Evolutionary conservation across 2,329 filamentous ascomycete species (phyloP).

Genomic region (Samsoniella hepiali): DNA sequence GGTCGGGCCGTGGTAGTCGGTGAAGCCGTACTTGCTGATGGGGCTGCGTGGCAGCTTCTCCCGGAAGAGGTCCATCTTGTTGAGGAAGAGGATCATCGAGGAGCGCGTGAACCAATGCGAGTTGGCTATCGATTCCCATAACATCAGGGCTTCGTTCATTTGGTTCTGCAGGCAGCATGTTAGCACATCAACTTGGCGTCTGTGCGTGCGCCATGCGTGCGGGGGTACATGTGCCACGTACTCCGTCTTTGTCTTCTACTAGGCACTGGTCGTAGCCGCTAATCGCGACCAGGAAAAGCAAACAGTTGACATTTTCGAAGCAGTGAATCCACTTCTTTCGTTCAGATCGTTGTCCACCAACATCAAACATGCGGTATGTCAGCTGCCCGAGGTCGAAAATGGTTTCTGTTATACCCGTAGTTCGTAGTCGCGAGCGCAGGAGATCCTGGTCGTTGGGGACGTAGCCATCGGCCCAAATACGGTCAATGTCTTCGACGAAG

Average conservation of each 20-base stretch:
- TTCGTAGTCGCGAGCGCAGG: conserved; percentile 81
- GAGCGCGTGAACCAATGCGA: conserved; percentile 84
- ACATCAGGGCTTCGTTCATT: conserved; percentile 87
- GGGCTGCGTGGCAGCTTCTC: conserved; percentile 69
- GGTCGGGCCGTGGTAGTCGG: conserved; percentile 70
- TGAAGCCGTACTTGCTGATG: conserved; percentile 71
- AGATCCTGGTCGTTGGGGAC: conserved; percentile 93
- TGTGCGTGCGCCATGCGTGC: neutral
- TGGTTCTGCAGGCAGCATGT: conserved; percentile 59
- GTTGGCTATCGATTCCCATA: conserved; percentile 82
- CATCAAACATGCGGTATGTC: conserved; percentile 96
- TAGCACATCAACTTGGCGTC: conserved; percentile 13
- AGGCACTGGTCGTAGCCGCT: conserved; percentile 96
- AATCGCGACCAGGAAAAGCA: conserved; percentile 91
- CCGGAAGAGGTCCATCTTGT: conserved; percentile 84
- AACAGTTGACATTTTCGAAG: conserved; percentile 88
- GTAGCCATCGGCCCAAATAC: conserved; percentile 73
- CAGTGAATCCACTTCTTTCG: conserved; percentile 98
- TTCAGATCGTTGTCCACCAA: conserved; percentile 87
- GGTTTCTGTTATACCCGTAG: conserved; percentile 94
- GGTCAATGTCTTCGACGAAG: conserved; percentile 77
- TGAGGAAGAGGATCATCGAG: conserved; percentile 78
- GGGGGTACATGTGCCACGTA: conserved; percentile 46
- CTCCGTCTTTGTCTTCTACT: conserved; percentile 93
- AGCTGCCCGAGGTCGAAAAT: conserved; percentile 88